Percentiles rank a stretch among this genome's conserved stretches.
Evolutionary conservation across 2,329 filamentous ascomycete genomes (phyloP).

Genomic region (Periconia sp.): DNA sequence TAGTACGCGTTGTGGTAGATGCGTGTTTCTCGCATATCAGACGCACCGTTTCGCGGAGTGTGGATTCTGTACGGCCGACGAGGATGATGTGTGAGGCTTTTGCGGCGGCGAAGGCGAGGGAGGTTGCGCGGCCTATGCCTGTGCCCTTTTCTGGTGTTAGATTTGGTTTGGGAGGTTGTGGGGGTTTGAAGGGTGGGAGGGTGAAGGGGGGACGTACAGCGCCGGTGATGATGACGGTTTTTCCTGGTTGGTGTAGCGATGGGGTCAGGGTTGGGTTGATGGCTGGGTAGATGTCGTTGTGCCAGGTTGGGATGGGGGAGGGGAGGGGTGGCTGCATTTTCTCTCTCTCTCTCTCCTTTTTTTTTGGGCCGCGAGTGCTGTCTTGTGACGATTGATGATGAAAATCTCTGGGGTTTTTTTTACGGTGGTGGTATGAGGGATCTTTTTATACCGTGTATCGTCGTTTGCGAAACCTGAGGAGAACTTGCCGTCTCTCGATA

Average conservation of each 20-base stretch:
- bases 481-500: too few relatives aligned
- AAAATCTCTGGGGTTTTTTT: too few relatives aligned
- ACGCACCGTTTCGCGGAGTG: slow-evolving; percentile 1
- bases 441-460: too few relatives aligned
- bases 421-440: too few relatives aligned
- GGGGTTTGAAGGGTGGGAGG: too few relatives aligned
- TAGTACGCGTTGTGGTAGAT: not conserved
- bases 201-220: slow-evolving; percentile 7
- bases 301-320: slow-evolving; percentile 7
- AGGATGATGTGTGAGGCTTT: slow-evolving; percentile 46
- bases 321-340: slow-evolving; percentile 9
- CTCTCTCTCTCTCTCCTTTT: too few relatives aligned
- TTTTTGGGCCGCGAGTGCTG: too few relatives aligned
- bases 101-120: slow-evolving; percentile 44
- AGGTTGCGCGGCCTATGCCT: slow-evolving; percentile 48
- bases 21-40: not conserved
- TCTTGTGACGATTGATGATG: too few relatives aligned
- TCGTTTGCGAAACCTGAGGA: too few relatives aligned
- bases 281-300: slow-evolving; percentile 6
- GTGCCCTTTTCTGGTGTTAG: slow-evolving; percentile 23
- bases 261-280: slow-evolving; percentile 17
- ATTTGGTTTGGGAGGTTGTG: too few relatives aligned
- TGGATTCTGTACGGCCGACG: slow-evolving; percentile 38
- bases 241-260: slow-evolving; percentile 14
- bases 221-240: slow-evolving; percentile 21